Base-by-base conservation (phyloP, 306 rosid genomes). In the Gynostemma pentaphyllum region DNA sequence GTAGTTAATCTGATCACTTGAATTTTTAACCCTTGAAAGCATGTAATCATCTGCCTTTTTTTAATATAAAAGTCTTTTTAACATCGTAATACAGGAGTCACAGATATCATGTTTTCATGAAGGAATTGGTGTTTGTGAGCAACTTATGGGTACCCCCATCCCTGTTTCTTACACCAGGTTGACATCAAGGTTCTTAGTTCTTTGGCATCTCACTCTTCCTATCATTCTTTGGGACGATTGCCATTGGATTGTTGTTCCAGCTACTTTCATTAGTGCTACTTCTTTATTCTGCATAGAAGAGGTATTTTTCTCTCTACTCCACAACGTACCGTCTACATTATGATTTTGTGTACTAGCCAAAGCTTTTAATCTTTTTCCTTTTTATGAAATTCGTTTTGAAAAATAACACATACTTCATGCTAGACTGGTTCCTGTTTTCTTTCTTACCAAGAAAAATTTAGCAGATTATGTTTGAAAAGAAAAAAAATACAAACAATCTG, bases 141-240 rank as follows among this genome's bases (percentile, higher is more conserved):
- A 87, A 40, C 90, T 90, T 46, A 71, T 82, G 73, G 97, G 95
- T n/a, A 90, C 78, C 30, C 97, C 97, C 9, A 90, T 90, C 71
- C 97, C 97, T 13, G 77, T 90, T 28, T 85, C 97, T 37, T 90
- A 90, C 69, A 90, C 97, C 5, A 95, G 97, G 66, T 78, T 90
- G 85, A 90, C 97, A 30, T 90, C 97, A 53, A 78, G 97, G 75
- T 81, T 90, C 74, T 89, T 90, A 48, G 90, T 90, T 72, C 75
- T 90, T 15, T 90, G 97, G 97, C 88, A 87, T 78, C 62, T 90
- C 39, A 90, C 94, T 4, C 97, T 90, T 10, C 97, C 97, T 41
- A 62, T 90, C 81, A 90, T 87, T 67, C 94, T 90, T 22, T 90
- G 97, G 97, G 95, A 90, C 69, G 97, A 87, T 36, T 90, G 97